Base-by-base conservation (phyloP, 805 yeast genomes). In the Metschnikowia shivogae region DNA sequence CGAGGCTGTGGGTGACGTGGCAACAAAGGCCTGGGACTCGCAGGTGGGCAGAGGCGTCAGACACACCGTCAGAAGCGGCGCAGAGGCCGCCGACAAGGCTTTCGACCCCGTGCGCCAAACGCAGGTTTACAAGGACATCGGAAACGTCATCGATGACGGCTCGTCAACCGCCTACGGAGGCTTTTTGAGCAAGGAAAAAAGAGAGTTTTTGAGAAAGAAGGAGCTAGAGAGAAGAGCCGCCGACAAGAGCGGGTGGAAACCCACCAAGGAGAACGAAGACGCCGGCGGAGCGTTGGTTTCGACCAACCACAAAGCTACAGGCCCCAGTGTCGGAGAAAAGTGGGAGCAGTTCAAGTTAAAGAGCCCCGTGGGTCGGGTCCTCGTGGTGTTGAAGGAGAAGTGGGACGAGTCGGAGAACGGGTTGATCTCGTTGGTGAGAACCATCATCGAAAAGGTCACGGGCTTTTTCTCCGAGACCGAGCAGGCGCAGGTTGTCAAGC, bases 361-460 rank as follows among this genome's bases (percentile, higher is more conserved):
- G 50, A 78, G 92, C 10, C 68, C 83, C 0, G 61, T 88, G 14
- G 96, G 96, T 49, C 80, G 82, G 61, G 70, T 74, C 11, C 45
- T 84, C 38, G 76, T 80, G 29, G 75, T 77, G 37, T 61, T 87
- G 55, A 83, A 80, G 62, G 78, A 78, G 49, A 82, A 77, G 60
- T 86, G 90, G 89, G 96, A 92, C 57, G 98, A 92, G 66, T 82
- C 89, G 44, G 98, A 92, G 57, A 93, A 93, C 65, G 97, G 97
- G 7, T 73, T 93, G 58, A 78, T 93, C 49, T 80, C 90, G 9
- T 67, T 85, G 34, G 68, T 93, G 43, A 81, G 99, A 70, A 86
- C 92, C 17, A 70, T 93, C 20, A 61, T 86, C 34, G 88, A 84
- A 61, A 86, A 88, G 61, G 70, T 93, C 45, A 84, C 93, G 41